Evolutionary conservation across 306 rosid genomes (phyloP).

Genomic region (Psophocarpus tetragonolobus): DNA sequence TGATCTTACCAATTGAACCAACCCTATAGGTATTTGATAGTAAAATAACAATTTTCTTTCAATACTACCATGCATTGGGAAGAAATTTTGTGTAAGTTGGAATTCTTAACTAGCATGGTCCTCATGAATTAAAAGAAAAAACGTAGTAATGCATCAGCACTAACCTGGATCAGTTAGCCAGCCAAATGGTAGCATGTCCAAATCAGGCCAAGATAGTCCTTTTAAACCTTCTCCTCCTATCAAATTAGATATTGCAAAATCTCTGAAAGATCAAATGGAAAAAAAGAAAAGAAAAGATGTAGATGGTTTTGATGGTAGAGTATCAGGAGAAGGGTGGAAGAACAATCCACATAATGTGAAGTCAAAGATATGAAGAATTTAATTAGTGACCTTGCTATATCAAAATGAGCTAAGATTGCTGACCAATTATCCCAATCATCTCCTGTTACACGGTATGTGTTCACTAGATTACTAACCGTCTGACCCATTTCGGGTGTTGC

Average conservation of each 20-base stretch:
- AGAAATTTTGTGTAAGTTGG: not conserved
- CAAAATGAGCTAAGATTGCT: constrained; percentile 57
- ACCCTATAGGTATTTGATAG: not conserved
- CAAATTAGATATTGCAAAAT: constrained; percentile 58
- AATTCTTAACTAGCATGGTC: not conserved
- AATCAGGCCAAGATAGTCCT: constrained; percentile 82
- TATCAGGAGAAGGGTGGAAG: not conserved
- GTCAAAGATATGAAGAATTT: not conserved
- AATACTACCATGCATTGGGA: not conserved
- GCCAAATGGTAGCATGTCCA: constrained; percentile 83
- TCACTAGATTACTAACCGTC: constrained; percentile 48
- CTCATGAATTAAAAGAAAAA: not conserved
- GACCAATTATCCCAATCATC: constrained; percentile 87
- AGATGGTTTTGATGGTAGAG: not conserved
- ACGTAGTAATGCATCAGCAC: not conserved
- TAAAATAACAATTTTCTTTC: not conserved
- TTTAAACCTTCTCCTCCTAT: constrained; percentile 56
- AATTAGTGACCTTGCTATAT: constrained; percentile 55
- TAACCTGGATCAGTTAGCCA: constrained; percentile 76
- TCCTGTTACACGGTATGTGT: constrained; percentile 68
- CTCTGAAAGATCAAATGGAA: constrained; percentile 46
- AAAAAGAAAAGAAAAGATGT: not conserved
- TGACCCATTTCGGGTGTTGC: constrained; percentile 67
- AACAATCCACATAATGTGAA: not conserved
- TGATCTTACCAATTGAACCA: not conserved